Evolutionary conservation across 1,284 basidiomycete genomes (phyloP).

Genomic region (Tranzscheliella williamsii): DNA sequence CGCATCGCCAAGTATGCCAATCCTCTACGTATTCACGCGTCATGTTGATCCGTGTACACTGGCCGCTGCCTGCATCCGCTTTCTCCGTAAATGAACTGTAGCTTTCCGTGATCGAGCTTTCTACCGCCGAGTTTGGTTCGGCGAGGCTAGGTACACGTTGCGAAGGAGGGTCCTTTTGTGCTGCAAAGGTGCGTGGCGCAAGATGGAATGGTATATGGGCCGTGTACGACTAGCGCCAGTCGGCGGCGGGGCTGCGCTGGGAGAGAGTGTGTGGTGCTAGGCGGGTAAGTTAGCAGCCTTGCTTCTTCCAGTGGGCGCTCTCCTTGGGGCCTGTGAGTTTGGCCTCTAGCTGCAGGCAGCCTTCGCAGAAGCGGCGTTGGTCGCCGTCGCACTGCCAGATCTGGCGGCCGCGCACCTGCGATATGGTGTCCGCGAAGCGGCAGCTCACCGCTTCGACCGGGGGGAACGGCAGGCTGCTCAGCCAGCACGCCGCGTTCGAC

Average conservation of each 20-base stretch:
- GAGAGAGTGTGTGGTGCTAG: background rate
- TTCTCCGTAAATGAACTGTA: too few relatives aligned
- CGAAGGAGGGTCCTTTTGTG: too few relatives aligned
- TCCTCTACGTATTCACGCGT: too few relatives aligned
- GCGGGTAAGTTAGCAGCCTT: conserved; percentile 21
- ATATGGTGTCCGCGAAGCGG: conserved; percentile 14
- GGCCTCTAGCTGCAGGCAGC: conserved; percentile 14
- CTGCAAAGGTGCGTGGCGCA: background rate
- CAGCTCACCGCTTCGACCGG: conserved; percentile 13
- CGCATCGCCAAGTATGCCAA: too few relatives aligned
- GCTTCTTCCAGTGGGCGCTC: conserved; percentile 22
- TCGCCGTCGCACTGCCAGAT: conserved; percentile 27
- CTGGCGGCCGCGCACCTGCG: conserved; percentile 25
- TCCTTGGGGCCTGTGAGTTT: conserved; percentile 19
- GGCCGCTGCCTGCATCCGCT: too few relatives aligned
- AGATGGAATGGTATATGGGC: background rate
- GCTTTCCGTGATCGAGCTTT: too few relatives aligned
- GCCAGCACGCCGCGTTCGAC: conserved; percentile 25
- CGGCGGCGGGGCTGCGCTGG: background rate
- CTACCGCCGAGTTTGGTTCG: too few relatives aligned
- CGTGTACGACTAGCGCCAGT: background rate
- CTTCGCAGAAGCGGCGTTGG: conserved; percentile 21
- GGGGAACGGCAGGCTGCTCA: conserved; percentile 12
- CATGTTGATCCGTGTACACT: too few relatives aligned
- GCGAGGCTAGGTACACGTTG: too few relatives aligned